These are phyloP conservation scores for Aspergillus costaricaensis DNA, from an alignment of 2,329 filamentous ascomycete species.

Conservation along the genomic window DNA sequence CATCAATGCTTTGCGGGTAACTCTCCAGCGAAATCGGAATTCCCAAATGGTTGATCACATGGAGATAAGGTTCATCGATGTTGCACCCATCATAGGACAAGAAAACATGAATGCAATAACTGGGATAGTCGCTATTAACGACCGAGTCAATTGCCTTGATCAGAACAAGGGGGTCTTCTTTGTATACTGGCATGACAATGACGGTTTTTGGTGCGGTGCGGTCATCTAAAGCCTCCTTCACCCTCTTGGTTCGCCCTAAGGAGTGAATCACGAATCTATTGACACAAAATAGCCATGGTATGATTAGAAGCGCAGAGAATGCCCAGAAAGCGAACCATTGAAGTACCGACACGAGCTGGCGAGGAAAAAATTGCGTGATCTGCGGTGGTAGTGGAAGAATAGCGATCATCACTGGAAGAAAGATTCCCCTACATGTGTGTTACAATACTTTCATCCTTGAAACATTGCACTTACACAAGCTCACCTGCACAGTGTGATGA, in stretches of 20 bases:
- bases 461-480: conserved; percentile 21
- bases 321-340: conserved; percentile 97
- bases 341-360: conserved; percentile 66
- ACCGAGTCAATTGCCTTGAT: conserved; percentile 87
- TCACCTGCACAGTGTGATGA: conserved; percentile 77
- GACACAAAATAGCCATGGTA: conserved; percentile 91
- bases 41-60: conserved; percentile 80
- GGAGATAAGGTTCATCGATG: conserved; percentile 85
- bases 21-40: conserved; percentile 70
- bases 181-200: conserved; percentile 95
- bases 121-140: conserved; percentile 89
- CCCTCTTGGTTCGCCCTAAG: conserved; percentile 75
- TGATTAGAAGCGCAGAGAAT: conserved; percentile 78
- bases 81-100: conserved; percentile 91
- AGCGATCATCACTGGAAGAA: conserved; percentile 91
- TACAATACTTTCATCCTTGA: not conserved
- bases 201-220: conserved; percentile 88
- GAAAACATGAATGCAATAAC: conserved; percentile 90
- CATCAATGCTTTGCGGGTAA: conserved; percentile 88
- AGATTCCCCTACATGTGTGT: conserved; percentile 65
- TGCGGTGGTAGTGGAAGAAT: conserved; percentile 79
- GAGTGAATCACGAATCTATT: conserved; percentile 88
- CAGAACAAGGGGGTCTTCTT: conserved; percentile 81
- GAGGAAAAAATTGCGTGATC: conserved; percentile 72
- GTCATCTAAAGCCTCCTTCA: conserved; percentile 83